Evolutionary conservation across 495 filamentous ascomycete species (phyloP), one percentile per base, ranked within the genome.

Genomic region (Penicillium waksmanii): DNA sequence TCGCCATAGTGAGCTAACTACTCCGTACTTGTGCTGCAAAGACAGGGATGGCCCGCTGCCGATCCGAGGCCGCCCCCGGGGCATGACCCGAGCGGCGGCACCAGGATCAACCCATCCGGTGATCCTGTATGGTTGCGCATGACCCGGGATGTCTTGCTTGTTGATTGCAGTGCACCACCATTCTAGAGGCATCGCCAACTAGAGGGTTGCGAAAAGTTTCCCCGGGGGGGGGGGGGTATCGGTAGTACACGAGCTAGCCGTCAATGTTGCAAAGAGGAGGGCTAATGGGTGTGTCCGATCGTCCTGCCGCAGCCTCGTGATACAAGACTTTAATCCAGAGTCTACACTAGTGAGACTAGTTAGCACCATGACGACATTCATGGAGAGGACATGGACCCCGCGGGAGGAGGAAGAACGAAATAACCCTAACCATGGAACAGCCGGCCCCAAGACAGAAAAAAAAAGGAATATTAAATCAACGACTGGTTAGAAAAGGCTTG

Each of bases 41-140:
- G 15, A 11, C 23, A 35, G 25, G 40, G 53, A 43, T 47, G 23
- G 23, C 23, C n/a, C 38, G 27, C 19, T 55, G 53, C 53, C 53
- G 53, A 55, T 55, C 53, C 40, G 34, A 25, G 36, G 35, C n/a
- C 25, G 21, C 44, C 47, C 58, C 36, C 58, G 53, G 51, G 43
- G 56, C 66, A 66, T 65, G 65, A 65, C 63, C 60, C 50, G 38
- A 56, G 43, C 43, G 27, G 34, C 27, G 38, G 34, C 25, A 43
- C 52, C 46, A 62, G 53, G 62, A 59, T 57, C 62, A 49, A 42
- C 56, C 59, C 49, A 61, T 55, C 66, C 44, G 61, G 56, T 66
- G 64, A 66, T 64, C 61, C 34, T 36, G 23, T 34, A 34, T 36
- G 15, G 47, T 43, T 21, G 60, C 66, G 66, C 66, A 69, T 69